Evolutionary conservation across 345 rosid species (phyloP).

Genomic region (Gossypium thurberi): DNA sequence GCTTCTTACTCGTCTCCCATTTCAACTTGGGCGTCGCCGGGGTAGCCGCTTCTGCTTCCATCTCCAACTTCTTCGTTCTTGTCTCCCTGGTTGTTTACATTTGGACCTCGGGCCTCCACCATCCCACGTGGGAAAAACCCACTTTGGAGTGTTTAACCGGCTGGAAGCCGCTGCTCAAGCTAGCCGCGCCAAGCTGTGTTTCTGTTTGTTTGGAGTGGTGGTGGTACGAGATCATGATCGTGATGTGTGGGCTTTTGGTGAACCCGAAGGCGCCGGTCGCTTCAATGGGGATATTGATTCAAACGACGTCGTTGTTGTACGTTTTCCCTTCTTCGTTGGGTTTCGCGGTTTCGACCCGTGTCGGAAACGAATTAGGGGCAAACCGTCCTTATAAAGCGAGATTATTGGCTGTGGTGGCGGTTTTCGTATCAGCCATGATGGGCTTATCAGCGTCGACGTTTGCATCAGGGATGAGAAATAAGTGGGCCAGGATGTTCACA

Average conservation of each 20-base stretch:
- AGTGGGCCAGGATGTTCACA: constrained; percentile 82
- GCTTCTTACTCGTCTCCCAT: constrained; percentile 45
- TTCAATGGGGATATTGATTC: constrained; percentile 83
- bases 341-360: constrained; percentile 83
- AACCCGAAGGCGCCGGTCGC: constrained; percentile 77
- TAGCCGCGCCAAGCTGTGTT: constrained; percentile 86
- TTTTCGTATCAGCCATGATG: constrained; percentile 45
- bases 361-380: constrained; percentile 86
- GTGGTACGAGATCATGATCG: constrained; percentile 95
- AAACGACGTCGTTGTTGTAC: constrained; percentile 84
- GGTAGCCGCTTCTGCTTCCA: constrained; percentile 67
- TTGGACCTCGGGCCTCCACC: constrained; percentile 52
- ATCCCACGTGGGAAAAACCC: constrained; percentile 74
- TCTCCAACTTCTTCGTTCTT: constrained; percentile 57
- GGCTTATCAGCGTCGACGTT: constrained; percentile 67
- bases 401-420: constrained; percentile 51
- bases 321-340: constrained; percentile 82
- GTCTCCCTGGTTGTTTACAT: constrained; percentile 42
- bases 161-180: constrained; percentile 68
- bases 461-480: constrained; percentile 52
- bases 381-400: constrained; percentile 52
- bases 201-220: constrained; percentile 97
- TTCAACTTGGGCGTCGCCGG: constrained; percentile 66
- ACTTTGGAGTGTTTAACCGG: constrained; percentile 62
- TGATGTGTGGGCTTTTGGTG: constrained; percentile 61